A percentile compares a stretch with the other conserved stretches of the same genome.
These are phyloP conservation scores for Phoma sp. DNA, from an alignment of 2,329 filamentous ascomycete genomes.

Conservation along the genomic window DNA sequence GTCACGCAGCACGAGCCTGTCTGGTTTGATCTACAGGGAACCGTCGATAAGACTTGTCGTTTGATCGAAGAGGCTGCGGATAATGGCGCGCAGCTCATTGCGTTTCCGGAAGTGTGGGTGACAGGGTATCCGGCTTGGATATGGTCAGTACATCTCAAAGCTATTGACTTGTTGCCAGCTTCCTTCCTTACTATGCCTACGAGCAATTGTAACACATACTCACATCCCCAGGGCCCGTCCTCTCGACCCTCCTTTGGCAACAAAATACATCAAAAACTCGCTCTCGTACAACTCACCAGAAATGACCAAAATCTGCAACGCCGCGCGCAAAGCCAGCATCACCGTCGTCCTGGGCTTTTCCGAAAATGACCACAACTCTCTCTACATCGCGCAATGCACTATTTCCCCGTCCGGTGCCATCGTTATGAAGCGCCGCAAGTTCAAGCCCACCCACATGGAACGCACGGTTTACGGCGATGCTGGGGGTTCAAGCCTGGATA, in stretches of 20 bases:
- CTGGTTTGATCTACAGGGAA: conserved; percentile 64
- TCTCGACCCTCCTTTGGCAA: conserved; percentile 49
- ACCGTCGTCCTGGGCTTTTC: conserved; percentile 50
- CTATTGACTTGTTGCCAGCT: too few relatives aligned
- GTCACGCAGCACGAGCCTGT: conserved; percentile 65
- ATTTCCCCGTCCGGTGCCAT: conserved; percentile 45
- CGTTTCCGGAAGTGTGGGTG: conserved; percentile 56
- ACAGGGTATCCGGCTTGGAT: conserved; percentile 55
- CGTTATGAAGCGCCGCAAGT: conserved; percentile 48
- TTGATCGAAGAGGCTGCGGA: conserved; percentile 63
- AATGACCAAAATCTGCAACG: conserved; percentile 51
- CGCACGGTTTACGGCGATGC: conserved; percentile 52
- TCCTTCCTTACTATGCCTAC: too few relatives aligned
- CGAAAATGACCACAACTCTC: conserved; percentile 45
- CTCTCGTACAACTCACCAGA: conserved; percentile 50
- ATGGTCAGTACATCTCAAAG: conserved; percentile 44
- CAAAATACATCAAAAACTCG: conserved; percentile 54
- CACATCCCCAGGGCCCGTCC: conserved; percentile 45
- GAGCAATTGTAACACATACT: neutral
- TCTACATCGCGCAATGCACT: conserved; percentile 51
- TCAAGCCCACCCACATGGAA: conserved; percentile 54
- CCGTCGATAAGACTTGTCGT: conserved; percentile 62
- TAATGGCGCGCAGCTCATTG: conserved; percentile 61
- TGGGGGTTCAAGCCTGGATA: conserved; percentile 40
- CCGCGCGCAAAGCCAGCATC: conserved; percentile 43